Evolutionary conservation across 495 filamentous ascomycete genomes (phyloP), one percentile per base, ranked within the genome.

Genomic region (Penicillium diatomitis): DNA sequence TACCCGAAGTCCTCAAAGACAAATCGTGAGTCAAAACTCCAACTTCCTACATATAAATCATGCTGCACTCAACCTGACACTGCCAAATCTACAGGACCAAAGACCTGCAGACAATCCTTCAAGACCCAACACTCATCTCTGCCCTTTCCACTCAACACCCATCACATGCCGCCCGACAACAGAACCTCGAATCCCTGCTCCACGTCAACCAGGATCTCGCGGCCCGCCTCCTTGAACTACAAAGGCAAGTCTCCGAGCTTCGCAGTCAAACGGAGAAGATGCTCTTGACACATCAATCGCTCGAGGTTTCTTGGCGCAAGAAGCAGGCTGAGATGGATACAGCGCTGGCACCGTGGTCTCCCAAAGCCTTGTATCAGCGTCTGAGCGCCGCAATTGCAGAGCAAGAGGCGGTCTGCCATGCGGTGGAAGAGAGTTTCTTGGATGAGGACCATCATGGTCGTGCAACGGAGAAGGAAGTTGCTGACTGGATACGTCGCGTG

Each of bases 271-370:
- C 86, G 0, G 88, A 96, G 63, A 80, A 84, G 2, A 85, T 90
- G 43, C 80, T 98, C 2, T 79, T 97, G 1, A 76, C 82, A 3
- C 80, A 91, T 12, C 85, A 88, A 58, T 88, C 86, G 5, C 81
- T 96, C 3, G 92, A 96, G 61, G 82, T 87, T n/a, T 81, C 85
- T 49, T 96, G 92, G 89, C 81, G 85, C 38, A 77, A 82, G 41
- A 95, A 94, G 63, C 87, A 96, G 63, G 73, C 76, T 3, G 87
- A 88, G 47, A 92, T 95, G 83, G 92, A 98, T 60, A 67, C 76
- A 4, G 88, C 87, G 6, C 70, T 98, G 41, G 81, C 83, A 50
- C 85, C 86, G 7, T 98, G 92, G 70, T 83, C 85, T 33, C 87
- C 90, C 0, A 86, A 85, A 38, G 82, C 81, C 38, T 67, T 96